Evolutionary conservation across 768 basidiomycete species (phyloP).

Genomic region (Podaxis sp.): DNA sequence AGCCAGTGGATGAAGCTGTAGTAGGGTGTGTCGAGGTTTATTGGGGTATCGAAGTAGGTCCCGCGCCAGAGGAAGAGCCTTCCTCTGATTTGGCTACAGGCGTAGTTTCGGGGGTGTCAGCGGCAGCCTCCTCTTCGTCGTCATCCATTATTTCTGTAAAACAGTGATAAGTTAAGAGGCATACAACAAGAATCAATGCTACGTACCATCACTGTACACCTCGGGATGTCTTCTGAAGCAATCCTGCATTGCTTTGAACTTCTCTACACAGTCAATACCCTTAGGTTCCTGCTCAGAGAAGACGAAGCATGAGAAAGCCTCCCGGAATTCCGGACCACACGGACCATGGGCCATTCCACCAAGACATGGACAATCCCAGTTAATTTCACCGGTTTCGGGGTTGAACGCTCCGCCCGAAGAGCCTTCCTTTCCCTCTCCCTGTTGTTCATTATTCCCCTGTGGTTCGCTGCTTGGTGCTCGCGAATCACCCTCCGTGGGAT

Average conservation of each 20-base stretch:
- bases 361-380: constrained; percentile 99
- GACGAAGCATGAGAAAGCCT: constrained; percentile 96
- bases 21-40: neutral
- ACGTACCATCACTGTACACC: constrained; percentile 89
- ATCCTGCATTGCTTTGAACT: constrained; percentile 96
- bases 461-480: neutral
- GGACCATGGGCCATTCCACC: constrained; percentile 99
- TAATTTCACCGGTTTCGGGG: constrained; percentile 97
- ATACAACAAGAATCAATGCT: neutral
- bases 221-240: constrained; percentile 98
- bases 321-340: constrained; percentile 90
- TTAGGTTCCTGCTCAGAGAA: constrained; percentile 94
- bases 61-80: constrained; percentile 3
- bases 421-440: constrained; percentile 19
- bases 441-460: constrained; percentile 1
- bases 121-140: constrained; percentile 50
- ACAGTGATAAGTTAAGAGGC: constrained; percentile 11
- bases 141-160: constrained; percentile 66
- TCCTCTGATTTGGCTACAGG: constrained; percentile 17
- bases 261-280: constrained; percentile 96
- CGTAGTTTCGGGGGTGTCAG: neutral
- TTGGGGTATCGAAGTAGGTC: neutral
- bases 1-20: neutral
- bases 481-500: neutral
- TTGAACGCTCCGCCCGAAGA: constrained; percentile 68